Conservation (phyloP, 2,329 filamentous ascomycete genomes). For the Pseudofabraea citricarpa region DNA sequence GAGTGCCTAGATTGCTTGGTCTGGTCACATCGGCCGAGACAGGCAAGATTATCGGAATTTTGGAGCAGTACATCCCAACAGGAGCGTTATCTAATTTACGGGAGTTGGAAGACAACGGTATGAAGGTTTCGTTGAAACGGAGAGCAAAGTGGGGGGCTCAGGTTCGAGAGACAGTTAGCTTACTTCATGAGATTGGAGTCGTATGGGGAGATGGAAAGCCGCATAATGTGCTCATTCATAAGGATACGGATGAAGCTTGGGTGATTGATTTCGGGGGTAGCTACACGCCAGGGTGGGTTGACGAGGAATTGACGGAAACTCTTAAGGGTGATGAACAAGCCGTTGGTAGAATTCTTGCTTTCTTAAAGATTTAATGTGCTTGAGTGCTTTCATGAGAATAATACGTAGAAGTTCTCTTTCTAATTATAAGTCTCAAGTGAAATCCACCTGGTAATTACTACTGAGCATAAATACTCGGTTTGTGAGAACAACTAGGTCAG, state of each 20-base stretch:
- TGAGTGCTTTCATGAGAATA: too few relatives aligned
- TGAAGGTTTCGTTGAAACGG: conserved; percentile 3
- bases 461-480: too few relatives aligned
- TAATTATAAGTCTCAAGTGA: too few relatives aligned
- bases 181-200: conserved; percentile 17
- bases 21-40: conserved; percentile 9
- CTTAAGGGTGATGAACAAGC: conserved; percentile 14
- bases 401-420: too few relatives aligned
- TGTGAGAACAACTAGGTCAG: too few relatives aligned
- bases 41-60: conserved; percentile 14
- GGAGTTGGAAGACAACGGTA: neutral
- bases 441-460: too few relatives aligned
- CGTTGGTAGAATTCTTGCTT: conserved; percentile 9
- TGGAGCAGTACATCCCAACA: conserved; percentile 13
- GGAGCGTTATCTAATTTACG: neutral
- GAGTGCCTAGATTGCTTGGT: conserved; percentile 8
- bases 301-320: conserved; percentile 14
- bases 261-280: conserved; percentile 23
- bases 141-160: conserved; percentile 15
- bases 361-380: conserved; percentile 7
- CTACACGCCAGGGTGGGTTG: conserved; percentile 20
- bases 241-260: conserved; percentile 14
- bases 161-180: conserved; percentile 11
- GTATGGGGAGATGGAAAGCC: conserved; percentile 23
- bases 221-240: conserved; percentile 19